Conservation (phyloP, 768 basidiomycete genomes). For the Aureoboletus auriporus region DNA sequence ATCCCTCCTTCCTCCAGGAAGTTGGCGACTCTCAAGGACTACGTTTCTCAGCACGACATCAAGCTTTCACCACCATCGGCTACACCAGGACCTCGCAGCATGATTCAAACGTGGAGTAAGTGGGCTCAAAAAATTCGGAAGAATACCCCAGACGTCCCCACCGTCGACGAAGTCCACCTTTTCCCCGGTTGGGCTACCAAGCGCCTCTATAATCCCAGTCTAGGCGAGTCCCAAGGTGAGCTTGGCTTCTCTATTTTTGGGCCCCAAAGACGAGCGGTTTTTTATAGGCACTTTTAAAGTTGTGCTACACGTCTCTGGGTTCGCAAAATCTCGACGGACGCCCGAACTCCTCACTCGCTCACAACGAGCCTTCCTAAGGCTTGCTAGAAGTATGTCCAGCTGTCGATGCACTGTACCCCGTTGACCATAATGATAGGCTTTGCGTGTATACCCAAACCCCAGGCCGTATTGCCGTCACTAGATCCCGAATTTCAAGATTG, state of each 20-base stretch:
- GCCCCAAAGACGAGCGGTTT: not conserved
- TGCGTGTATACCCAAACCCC: constrained; percentile 66
- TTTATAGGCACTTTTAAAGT: constrained; percentile 58
- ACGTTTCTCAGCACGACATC: constrained; percentile 43
- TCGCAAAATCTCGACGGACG: constrained; percentile 57
- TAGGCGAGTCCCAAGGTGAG: constrained; percentile 27
- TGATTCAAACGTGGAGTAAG: constrained; percentile 47
- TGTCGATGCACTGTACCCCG: not conserved
- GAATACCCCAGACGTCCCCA: constrained; percentile 19
- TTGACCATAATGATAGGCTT: constrained; percentile 46
- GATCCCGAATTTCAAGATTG: constrained; percentile 31
- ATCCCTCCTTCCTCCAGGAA: constrained; percentile 28
- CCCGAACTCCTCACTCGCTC: constrained; percentile 64
- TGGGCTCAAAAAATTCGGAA: constrained; percentile 60
- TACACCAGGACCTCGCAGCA: constrained; percentile 15
- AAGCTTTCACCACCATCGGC: constrained; percentile 24
- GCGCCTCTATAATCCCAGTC: constrained; percentile 33
- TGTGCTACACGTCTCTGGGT: constrained; percentile 74
- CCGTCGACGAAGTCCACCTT: constrained; percentile 47
- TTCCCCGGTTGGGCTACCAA: constrained; percentile 84
- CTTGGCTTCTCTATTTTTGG: not conserved
- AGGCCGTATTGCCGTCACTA: constrained; percentile 16
- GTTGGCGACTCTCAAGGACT: constrained; percentile 42
- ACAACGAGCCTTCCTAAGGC: constrained; percentile 67
- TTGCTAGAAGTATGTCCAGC: constrained; percentile 63